These are phyloP conservation scores for Chalaropsis thielavioides DNA, from an alignment of 2,329 filamentous ascomycete species.

Conservation along the genomic window DNA sequence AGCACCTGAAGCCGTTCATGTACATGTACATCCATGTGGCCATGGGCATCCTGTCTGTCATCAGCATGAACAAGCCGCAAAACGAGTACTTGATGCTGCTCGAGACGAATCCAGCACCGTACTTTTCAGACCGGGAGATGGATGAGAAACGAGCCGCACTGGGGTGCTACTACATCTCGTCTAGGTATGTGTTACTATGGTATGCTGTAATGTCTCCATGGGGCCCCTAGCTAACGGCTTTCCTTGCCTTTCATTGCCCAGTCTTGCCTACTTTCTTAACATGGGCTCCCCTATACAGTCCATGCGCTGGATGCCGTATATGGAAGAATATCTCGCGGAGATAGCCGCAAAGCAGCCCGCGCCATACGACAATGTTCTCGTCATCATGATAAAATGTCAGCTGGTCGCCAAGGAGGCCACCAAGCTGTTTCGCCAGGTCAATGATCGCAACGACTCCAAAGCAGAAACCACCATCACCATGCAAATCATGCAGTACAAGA, in stretches of 20 bases:
- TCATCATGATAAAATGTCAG: conserved; percentile 14
- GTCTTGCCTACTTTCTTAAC: conserved; percentile 18
- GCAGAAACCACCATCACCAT: conserved; percentile 4
- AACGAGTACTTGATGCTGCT: conserved; percentile 4
- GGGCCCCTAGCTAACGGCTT: not conserved
- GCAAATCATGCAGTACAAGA: conserved; percentile 15
- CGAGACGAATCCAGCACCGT: not conserved
- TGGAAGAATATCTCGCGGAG: conserved; percentile 38
- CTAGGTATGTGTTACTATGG: conserved; percentile 21
- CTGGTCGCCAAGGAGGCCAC: conserved; percentile 13
- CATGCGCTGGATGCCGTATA: conserved; percentile 38
- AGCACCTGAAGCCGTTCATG: conserved; percentile 4
- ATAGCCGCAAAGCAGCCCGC: conserved; percentile 24
- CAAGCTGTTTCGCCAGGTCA: conserved; percentile 8
- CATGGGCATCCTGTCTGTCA: conserved; percentile 11
- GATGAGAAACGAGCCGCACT: conserved; percentile 16
- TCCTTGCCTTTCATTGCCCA: not conserved
- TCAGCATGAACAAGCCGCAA: conserved; percentile 15
- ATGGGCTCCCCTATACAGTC: conserved; percentile 26
- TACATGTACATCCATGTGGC: conserved; percentile 14
- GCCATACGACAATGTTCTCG: conserved; percentile 11
- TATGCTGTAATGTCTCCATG: too few species aligned
- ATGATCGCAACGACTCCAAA: conserved; percentile 2
- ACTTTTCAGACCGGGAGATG: conserved; percentile 16
- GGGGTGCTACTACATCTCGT: conserved; percentile 21